Evolutionary conservation across 1,139 yeast genomes (phyloP).

Genomic region (Zygosaccharomyces pseudobailii): DNA sequence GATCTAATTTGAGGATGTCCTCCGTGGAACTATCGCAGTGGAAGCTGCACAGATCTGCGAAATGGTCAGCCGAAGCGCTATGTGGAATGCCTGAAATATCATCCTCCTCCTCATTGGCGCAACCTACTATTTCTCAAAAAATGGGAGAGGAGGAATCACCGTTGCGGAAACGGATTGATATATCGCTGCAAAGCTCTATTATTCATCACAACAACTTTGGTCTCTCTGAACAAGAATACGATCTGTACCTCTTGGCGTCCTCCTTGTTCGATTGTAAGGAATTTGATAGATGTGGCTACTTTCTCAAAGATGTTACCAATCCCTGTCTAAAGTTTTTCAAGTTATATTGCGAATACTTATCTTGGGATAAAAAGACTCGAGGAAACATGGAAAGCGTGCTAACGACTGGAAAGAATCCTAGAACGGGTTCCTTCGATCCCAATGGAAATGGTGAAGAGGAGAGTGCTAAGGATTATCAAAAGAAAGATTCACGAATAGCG

Average conservation of each 20-base stretch:
- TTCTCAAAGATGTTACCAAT: conserved; percentile 48
- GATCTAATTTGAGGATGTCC: conserved; percentile 38
- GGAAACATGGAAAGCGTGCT: conserved; percentile 69
- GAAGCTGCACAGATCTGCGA: conserved; percentile 62
- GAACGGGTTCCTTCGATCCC: conserved; percentile 7
- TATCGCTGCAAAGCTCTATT: neutral
- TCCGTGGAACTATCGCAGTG: conserved; percentile 41
- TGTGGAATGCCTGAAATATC: conserved; percentile 39
- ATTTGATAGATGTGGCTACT: conserved; percentile 70
- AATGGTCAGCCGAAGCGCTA: conserved; percentile 82
- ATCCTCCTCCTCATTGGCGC: neutral
- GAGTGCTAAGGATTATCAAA: conserved; percentile 1
- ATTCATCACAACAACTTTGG: conserved; percentile 6
- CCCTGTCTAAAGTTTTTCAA: conserved; percentile 59
- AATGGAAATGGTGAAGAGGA: conserved; percentile 11
- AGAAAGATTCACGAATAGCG: conserved; percentile 4
- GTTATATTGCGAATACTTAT: conserved; percentile 62
- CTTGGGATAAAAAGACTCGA: conserved; percentile 69
- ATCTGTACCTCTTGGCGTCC: conserved; percentile 56
- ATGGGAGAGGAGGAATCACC: conserved; percentile 4
- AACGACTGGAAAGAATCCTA: conserved; percentile 23
- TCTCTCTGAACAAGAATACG: conserved; percentile 38
- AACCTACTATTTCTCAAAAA: conserved; percentile 3
- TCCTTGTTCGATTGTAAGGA: conserved; percentile 80
- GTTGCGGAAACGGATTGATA: neutral